phyloP scores from a whole-genome alignment of 2,329 filamentous ascomycete genomes.

The Sarocladium strictum region DNA sequence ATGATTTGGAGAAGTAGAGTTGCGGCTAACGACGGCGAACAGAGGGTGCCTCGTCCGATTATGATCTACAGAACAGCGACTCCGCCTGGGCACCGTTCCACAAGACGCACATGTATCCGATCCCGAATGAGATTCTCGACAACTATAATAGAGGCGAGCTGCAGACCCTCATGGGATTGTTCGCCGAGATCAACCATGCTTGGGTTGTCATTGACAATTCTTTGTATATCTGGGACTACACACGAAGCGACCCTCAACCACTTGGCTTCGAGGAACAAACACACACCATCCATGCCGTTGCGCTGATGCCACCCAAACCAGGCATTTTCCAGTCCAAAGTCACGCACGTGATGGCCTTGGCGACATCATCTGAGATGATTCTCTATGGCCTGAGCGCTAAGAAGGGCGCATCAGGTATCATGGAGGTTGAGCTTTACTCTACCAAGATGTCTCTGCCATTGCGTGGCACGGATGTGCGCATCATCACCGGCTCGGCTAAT shows the following conservation, averaged over 20 bases:
- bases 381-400: slow-evolving; percentile 76
- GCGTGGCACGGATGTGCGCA: slow-evolving; percentile 68
- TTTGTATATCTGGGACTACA: slow-evolving; percentile 97
- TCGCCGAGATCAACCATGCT: slow-evolving; percentile 89
- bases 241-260: slow-evolving; percentile 80
- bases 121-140: slow-evolving; percentile 87
- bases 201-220: slow-evolving; percentile 96
- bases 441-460: slow-evolving; percentile 79
- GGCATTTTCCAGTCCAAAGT: slow-evolving; percentile 86
- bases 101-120: slow-evolving; percentile 77
- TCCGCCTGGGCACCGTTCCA: slow-evolving; percentile 84
- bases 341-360: slow-evolving; percentile 82
- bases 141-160: slow-evolving; percentile 86
- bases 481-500: slow-evolving; percentile 73
- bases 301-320: slow-evolving; percentile 74
- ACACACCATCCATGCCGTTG: slow-evolving; percentile 85
- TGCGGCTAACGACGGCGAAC: slow-evolving; percentile 20
- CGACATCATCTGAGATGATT: slow-evolving; percentile 78
- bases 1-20: background rate
- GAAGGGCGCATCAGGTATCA: slow-evolving; percentile 61
- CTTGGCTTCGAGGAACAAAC: slow-evolving; percentile 88
- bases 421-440: slow-evolving; percentile 73
- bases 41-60: slow-evolving; percentile 90
- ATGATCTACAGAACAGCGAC: slow-evolving; percentile 66
- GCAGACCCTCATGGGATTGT: slow-evolving; percentile 89